These are phyloP conservation scores for Polytrichum formosum DNA, from an alignment of 225 moss, liverwort and hornwort genomes.

Conservation along the genomic window DNA sequence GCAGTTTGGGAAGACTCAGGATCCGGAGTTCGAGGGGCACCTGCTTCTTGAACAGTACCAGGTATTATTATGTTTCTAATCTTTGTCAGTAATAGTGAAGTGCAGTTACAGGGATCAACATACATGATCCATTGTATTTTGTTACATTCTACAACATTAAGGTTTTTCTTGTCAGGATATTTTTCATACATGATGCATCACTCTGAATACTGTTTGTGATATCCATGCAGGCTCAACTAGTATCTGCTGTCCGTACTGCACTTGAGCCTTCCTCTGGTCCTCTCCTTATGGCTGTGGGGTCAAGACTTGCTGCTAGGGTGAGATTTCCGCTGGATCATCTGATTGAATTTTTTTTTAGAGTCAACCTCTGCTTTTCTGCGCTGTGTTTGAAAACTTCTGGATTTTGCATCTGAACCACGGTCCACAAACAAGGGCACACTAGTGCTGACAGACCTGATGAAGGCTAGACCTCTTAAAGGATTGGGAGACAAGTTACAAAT, in stretches of 20 bases:
- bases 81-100: background rate
- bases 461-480: too few species aligned
- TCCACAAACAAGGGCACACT: too few species aligned
- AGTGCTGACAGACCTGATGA: too few species aligned
- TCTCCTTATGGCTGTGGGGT: conserved; percentile 84
- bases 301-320: conserved; percentile 92
- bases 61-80: conserved; percentile 20
- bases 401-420: too few species aligned
- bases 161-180: too few species aligned
- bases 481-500: too few species aligned
- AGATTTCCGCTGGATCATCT: conserved; percentile 5
- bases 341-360: too few species aligned
- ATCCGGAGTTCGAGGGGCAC: conserved; percentile 87
- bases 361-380: too few species aligned
- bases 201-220: background rate
- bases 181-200: too few species aligned
- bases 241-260: conserved; percentile 94
- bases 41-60: conserved; percentile 93
- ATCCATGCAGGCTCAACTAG: conserved; percentile 74
- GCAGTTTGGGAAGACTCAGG: conserved; percentile 83
- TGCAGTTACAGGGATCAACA: background rate
- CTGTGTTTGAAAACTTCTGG: too few species aligned
- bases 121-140: too few species aligned
- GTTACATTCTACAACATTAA: too few species aligned
- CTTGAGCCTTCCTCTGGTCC: conserved; percentile 90